A percentile compares a stretch with the other conserved stretches of the same genome.
These are phyloP conservation scores for Tagetes erecta DNA, from an alignment of 129 eudicot genomes.

Conservation along the genomic window DNA sequence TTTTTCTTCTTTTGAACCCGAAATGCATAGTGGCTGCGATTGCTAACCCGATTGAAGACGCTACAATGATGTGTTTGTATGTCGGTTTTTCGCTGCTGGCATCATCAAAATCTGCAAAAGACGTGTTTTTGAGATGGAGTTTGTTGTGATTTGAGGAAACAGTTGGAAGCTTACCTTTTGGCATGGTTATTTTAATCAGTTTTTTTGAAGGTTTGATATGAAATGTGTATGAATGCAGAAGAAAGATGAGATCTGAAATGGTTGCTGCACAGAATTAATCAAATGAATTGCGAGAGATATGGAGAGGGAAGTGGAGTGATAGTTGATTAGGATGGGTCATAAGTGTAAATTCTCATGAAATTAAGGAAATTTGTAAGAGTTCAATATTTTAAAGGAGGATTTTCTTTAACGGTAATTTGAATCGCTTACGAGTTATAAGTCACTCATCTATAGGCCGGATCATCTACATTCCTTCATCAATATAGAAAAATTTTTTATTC, in stretches of 20 bases:
- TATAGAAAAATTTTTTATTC: too few relatives aligned
- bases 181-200: conserved; percentile 3
- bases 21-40: conserved; percentile 67
- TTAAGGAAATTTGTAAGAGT: conserved; percentile 11
- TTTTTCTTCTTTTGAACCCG: conserved; percentile 49
- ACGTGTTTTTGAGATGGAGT: background rate
- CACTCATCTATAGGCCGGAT: too few relatives aligned
- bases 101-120: conserved; percentile 30
- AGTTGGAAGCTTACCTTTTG: conserved; percentile 11
- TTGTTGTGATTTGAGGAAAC: background rate
- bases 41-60: conserved; percentile 78
- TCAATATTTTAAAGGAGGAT: background rate
- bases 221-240: conserved; percentile 19
- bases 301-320: conserved; percentile 36
- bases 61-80: conserved; percentile 56
- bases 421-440: too few relatives aligned
- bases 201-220: conserved; percentile 25
- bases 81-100: conserved; percentile 37
- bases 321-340: conserved; percentile 32
- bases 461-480: too few relatives aligned
- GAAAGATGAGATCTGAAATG: conserved; percentile 30
- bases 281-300: conserved; percentile 32
- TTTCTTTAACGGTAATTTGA: too few relatives aligned
- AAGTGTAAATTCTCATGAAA: conserved; percentile 7
- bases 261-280: conserved; percentile 31